These are phyloP conservation scores for Nepenthes alata DNA, from an alignment of 179 eudicot species.

Conservation along the genomic window DNA sequence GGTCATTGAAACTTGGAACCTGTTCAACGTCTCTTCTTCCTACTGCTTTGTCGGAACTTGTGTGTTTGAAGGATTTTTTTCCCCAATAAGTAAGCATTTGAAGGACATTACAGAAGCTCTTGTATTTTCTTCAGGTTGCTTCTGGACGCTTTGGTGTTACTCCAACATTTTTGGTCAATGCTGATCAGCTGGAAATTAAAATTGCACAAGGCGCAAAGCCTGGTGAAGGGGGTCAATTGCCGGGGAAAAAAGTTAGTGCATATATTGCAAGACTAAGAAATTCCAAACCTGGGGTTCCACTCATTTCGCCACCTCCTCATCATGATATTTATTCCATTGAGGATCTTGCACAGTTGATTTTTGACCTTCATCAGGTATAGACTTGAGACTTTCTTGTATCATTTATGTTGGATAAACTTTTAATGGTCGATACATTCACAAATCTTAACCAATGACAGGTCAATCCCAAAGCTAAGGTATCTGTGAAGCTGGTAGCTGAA, in stretches of 20 bases:
- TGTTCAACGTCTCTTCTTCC: no score
- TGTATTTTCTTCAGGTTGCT: constrained; percentile 63
- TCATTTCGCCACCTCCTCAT: constrained; percentile 99
- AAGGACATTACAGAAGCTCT: not conserved
- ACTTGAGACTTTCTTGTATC: not conserved
- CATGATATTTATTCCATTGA: constrained; percentile 99
- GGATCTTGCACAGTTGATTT: constrained; percentile 97
- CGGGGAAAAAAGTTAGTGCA: constrained; percentile 98
- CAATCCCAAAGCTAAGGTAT: constrained; percentile 94
- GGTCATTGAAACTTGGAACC: no score
- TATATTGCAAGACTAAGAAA: constrained; percentile 96
- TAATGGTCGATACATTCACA: not conserved
- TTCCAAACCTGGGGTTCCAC: constrained; percentile 99
- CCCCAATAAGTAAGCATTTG: not conserved
- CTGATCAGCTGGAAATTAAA: constrained; percentile 93
- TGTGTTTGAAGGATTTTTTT: not conserved
- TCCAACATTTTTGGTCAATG: constrained; percentile 94
- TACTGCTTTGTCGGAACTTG: constrained; percentile 1
- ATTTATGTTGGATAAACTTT: no score
- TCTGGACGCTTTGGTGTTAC: constrained; percentile 99
- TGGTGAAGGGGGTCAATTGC: constrained; percentile 99
- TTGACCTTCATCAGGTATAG: constrained; percentile 94
- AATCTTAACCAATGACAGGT: constrained; percentile 37
- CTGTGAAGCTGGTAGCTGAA: constrained; percentile 97
- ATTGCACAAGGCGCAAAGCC: constrained; percentile 99